phyloP scores from a whole-genome alignment of 768 basidiomycete genomes.

The Lentinula boryana region DNA sequence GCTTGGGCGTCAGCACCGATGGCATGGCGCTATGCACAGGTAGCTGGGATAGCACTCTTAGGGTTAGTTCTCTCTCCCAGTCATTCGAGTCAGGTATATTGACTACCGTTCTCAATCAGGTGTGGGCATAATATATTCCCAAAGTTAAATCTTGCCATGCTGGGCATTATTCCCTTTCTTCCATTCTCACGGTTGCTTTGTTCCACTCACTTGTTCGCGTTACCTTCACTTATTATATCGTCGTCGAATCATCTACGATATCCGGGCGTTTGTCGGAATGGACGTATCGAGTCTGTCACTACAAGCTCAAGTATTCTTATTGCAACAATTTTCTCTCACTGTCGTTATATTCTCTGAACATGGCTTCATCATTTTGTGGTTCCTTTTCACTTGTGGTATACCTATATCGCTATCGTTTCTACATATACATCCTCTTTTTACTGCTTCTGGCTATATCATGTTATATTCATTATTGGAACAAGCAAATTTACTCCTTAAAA shows the following conservation, averaged over 20 bases:
- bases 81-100: conserved; percentile 10
- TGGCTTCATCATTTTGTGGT: conserved; percentile 13
- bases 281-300: conserved; percentile 61
- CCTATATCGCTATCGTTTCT: conserved; percentile 28
- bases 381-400: conserved; percentile 26
- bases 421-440: conserved; percentile 22
- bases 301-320: conserved; percentile 32
- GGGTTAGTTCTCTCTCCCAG: conserved; percentile 46
- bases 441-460: conserved; percentile 43
- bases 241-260: conserved; percentile 49
- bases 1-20: conserved; percentile 91
- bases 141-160: neutral
- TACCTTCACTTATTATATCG: conserved; percentile 26
- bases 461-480: conserved; percentile 26
- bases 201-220: conserved; percentile 15
- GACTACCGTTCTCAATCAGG: conserved; percentile 34
- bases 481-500: neutral
- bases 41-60: conserved; percentile 95
- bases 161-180: conserved; percentile 9
- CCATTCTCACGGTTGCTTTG: conserved; percentile 12
- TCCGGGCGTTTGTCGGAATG: conserved; percentile 29
- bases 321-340: conserved; percentile 11
- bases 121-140: conserved; percentile 67
- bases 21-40: conserved; percentile 99
- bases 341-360: conserved; percentile 9